phyloP scores from a whole-genome alignment of 371 early-diverging fungal species.

The Mycotypha africana region DNA sequence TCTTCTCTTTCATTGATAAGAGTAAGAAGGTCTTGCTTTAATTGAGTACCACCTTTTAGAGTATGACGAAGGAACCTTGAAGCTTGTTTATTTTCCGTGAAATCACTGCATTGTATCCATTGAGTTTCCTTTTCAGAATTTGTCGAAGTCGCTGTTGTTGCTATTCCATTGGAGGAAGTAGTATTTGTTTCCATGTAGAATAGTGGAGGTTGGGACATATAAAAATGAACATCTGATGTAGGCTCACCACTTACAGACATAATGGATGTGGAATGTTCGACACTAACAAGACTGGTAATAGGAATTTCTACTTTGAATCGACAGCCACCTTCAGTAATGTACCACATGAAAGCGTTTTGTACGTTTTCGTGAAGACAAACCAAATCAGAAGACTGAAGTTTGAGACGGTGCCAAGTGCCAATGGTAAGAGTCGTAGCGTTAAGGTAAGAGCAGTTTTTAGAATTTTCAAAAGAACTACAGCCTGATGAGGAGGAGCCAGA shows the following conservation, averaged over 20 bases:
- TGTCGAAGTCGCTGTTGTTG: too few relatives aligned
- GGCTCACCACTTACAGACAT: not conserved
- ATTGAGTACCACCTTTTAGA: slow-evolving; percentile 50
- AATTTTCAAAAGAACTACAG: too few relatives aligned
- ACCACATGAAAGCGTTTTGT: slow-evolving; percentile 52
- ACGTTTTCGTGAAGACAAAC: slow-evolving; percentile 47
- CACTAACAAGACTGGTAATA: not conserved
- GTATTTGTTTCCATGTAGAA: slow-evolving; percentile 44
- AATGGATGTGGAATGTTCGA: not conserved
- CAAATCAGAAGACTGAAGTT: slow-evolving; percentile 43
- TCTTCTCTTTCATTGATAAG: slow-evolving; percentile 20
- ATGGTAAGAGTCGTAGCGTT: slow-evolving; percentile 57
- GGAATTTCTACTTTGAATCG: slow-evolving; percentile 30
- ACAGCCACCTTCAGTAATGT: slow-evolving; percentile 53
- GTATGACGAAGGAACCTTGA: slow-evolving; percentile 55
- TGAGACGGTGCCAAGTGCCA: slow-evolving; percentile 71
- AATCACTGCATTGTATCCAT: slow-evolving; percentile 70
- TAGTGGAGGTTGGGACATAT: slow-evolving; percentile 50
- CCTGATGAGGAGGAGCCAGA: too few relatives aligned
- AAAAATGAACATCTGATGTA: slow-evolving; percentile 45
- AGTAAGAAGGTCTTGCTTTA: slow-evolving; percentile 40
- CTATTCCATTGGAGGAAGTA: too few relatives aligned
- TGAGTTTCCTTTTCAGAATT: not conserved
- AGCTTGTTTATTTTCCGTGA: slow-evolving; percentile 69
- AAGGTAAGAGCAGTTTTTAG: too few relatives aligned